Conservation (phyloP, 2,329 filamentous ascomycete species). For the Arthrobotrys entomopaga region DNA sequence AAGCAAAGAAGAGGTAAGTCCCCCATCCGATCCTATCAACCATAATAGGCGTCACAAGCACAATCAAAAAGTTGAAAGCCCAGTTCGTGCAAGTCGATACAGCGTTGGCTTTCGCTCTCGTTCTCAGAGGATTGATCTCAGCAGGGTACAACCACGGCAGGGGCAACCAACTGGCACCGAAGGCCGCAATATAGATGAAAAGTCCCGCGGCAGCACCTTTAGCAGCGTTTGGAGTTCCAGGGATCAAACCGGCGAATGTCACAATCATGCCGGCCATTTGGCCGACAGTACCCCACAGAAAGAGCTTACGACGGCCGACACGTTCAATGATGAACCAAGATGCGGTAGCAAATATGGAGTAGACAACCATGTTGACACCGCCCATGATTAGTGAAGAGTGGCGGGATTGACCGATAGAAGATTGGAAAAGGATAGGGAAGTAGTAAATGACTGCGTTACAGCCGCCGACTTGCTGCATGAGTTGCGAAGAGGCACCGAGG, state of each 20-base stretch:
- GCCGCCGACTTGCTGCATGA: conserved; percentile 72
- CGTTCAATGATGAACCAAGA: conserved; percentile 75
- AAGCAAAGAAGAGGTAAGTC: conserved; percentile 62
- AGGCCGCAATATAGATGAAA: conserved; percentile 76
- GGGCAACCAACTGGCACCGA: conserved; percentile 73
- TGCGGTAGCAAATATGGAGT: conserved; percentile 68
- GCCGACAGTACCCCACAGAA: conserved; percentile 75
- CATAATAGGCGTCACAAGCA: conserved; percentile 60
- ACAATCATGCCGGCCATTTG: conserved; percentile 75
- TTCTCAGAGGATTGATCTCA: conserved; percentile 68
- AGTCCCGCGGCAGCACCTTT: conserved; percentile 69
- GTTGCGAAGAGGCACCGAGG: conserved; percentile 69
- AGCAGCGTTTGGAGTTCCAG: conserved; percentile 58
- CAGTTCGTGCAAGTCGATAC: conserved; percentile 69
- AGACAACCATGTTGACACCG: conserved; percentile 69
- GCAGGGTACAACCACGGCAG: conserved; percentile 73
- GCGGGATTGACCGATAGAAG: conserved; percentile 63
- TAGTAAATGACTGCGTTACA: conserved; percentile 64
- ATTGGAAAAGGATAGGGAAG: conserved; percentile 60
- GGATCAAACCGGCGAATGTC: conserved; percentile 64
- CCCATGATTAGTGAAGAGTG: conserved; percentile 65
- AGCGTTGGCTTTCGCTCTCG: conserved; percentile 71
- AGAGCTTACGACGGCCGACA: conserved; percentile 74
- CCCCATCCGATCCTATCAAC: conserved; percentile 59
- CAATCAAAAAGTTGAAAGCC: conserved; percentile 59